phyloP scores from a whole-genome alignment of 2,329 filamentous ascomycete genomes.

The Fusarium incarnatum region DNA sequence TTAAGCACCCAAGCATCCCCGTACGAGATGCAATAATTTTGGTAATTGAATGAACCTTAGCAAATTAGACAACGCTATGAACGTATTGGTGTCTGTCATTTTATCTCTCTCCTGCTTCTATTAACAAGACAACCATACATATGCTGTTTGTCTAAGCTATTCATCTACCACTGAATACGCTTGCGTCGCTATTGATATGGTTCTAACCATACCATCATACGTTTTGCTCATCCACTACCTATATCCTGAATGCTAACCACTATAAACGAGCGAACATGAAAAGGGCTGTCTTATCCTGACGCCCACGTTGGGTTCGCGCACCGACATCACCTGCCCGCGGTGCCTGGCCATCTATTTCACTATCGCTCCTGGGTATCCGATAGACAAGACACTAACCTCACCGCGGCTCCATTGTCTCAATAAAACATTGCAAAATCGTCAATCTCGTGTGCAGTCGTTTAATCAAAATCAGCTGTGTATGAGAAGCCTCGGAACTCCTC shows the following conservation, averaged over 20 bases:
- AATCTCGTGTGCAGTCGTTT: constrained; percentile 46
- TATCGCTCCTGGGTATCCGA: constrained; percentile 47
- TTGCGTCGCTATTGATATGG: constrained; percentile 31
- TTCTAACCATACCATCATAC: constrained; percentile 19
- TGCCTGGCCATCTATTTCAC: constrained; percentile 44
- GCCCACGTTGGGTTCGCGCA: constrained; percentile 28
- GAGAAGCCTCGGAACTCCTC: constrained; percentile 99
- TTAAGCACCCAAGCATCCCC: too few species aligned
- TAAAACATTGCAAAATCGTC: constrained; percentile 42
- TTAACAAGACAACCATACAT: constrained; percentile 38
- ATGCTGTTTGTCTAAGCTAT: constrained; percentile 35
- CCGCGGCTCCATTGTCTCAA: constrained; percentile 42
- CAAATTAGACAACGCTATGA: too few species aligned
- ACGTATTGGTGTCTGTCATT: background rate
- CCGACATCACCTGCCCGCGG: constrained; percentile 38
- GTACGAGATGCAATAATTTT: too few species aligned
- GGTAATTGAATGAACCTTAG: background rate
- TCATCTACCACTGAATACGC: constrained; percentile 31
- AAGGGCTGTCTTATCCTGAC: constrained; percentile 19
- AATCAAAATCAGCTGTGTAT: constrained; percentile 92
- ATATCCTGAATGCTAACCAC: constrained; percentile 39
- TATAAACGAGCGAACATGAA: constrained; percentile 36
- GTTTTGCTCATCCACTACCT: constrained; percentile 39
- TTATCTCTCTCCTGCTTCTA: constrained; percentile 37
- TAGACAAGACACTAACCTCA: constrained; percentile 46